Conservation (phyloP, 2,329 filamentous ascomycete genomes). For the Teratosphaeria gauchensis region DNA sequence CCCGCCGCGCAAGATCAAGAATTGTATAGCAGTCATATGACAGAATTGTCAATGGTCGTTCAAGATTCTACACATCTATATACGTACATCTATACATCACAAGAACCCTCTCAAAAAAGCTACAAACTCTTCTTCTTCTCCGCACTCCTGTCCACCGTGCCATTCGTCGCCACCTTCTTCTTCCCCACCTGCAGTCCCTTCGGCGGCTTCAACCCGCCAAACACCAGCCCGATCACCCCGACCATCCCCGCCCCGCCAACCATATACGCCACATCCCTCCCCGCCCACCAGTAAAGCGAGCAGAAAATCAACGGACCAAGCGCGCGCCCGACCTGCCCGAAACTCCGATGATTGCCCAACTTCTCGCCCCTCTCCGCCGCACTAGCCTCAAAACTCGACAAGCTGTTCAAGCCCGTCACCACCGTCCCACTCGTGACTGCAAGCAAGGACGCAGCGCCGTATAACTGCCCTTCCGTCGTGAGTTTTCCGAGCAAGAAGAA, state of each 20-base stretch:
- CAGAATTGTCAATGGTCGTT: neutral
- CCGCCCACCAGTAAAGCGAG: conserved; percentile 96
- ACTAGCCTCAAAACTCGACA: conserved; percentile 81
- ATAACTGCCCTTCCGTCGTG: conserved; percentile 59
- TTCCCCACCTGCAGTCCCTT: conserved; percentile 3
- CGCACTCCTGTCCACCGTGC: too few relatives aligned
- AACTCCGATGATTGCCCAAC: conserved; percentile 69
- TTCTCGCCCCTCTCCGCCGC: conserved; percentile 76
- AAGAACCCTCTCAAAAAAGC: too few relatives aligned
- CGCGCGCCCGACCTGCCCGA: conserved; percentile 78
- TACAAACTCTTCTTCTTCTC: neutral
- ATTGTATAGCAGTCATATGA: too few relatives aligned
- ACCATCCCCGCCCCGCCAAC: conserved; percentile 74
- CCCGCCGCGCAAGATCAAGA: too few relatives aligned
- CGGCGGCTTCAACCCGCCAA: conserved; percentile 62
- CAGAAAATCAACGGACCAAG: conserved; percentile 86
- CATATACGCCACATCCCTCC: conserved; percentile 72
- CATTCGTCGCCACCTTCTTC: neutral
- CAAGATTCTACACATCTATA: neutral
- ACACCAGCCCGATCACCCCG: conserved; percentile 60
- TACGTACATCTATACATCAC: neutral
- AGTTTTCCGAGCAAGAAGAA: conserved; percentile 72
- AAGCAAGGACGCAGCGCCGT: conserved; percentile 70
- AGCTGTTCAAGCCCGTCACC: conserved; percentile 82
- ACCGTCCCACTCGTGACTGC: conserved; percentile 90